Evolutionary conservation across 2,329 filamentous ascomycete genomes (phyloP).

Genomic region (Neoarthrinium moseri): DNA sequence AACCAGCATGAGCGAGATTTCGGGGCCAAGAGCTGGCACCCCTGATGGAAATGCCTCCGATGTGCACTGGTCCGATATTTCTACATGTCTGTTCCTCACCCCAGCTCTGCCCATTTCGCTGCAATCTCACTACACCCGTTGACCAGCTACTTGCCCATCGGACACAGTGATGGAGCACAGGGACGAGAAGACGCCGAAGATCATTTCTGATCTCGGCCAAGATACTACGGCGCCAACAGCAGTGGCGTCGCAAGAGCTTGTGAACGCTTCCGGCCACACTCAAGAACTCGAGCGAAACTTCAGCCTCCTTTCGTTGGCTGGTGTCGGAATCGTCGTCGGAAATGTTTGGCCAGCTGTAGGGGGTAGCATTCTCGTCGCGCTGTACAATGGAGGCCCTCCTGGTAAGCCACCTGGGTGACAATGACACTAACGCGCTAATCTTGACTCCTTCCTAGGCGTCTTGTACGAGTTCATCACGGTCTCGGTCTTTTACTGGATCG

Average conservation of each 20-base stretch:
- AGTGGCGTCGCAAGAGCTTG: neutral
- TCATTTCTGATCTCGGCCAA: too few relatives aligned
- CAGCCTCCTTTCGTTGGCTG: constrained; percentile 9
- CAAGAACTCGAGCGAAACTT: constrained; percentile 10
- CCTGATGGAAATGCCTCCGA: too few relatives aligned
- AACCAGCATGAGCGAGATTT: too few relatives aligned
- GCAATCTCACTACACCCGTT: too few relatives aligned
- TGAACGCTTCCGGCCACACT: constrained; percentile 11
- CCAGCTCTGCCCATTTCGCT: too few relatives aligned
- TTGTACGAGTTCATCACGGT: constrained; percentile 58
- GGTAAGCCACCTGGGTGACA: neutral
- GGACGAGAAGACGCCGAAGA: neutral
- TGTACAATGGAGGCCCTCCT: constrained; percentile 61
- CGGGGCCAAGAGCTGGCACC: too few relatives aligned
- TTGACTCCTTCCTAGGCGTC: constrained; percentile 44
- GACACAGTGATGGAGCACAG: neutral
- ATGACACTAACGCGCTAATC: neutral
- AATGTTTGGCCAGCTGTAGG: constrained; percentile 27
- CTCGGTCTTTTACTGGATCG: constrained; percentile 53
- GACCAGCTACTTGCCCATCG: too few relatives aligned
- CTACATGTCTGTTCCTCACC: too few relatives aligned
- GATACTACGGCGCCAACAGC: neutral
- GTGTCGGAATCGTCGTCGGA: constrained; percentile 12
- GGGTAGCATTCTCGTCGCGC: constrained; percentile 40
- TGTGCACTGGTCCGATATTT: too few relatives aligned